A percentile compares a stretch with the other conserved stretches of the same genome.
These are phyloP conservation scores for Trichophaea hybrida DNA, from an alignment of 2,329 filamentous ascomycete genomes.

Conservation along the genomic window DNA sequence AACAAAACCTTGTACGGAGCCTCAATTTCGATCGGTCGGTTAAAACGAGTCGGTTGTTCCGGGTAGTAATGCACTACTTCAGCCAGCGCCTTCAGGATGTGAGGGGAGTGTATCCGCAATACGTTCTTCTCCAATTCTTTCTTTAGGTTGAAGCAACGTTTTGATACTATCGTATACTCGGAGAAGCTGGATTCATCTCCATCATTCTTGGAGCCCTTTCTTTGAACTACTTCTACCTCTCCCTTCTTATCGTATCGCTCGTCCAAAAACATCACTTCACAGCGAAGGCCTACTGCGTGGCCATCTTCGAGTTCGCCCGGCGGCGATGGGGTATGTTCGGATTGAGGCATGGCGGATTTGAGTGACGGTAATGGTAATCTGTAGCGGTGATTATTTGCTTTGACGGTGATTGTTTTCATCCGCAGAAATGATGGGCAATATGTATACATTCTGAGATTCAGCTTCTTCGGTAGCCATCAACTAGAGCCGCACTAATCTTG, in stretches of 20 bases:
- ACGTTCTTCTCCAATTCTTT: not conserved
- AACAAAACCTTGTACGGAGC: constrained; percentile 39
- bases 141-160: not conserved
- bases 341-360: too few species aligned
- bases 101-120: constrained; percentile 7
- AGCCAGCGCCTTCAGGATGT: constrained; percentile 37
- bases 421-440: not conserved
- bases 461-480: too few species aligned
- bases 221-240: not conserved
- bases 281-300: not conserved
- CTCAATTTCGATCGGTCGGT: constrained; percentile 30
- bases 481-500: too few species aligned
- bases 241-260: not conserved
- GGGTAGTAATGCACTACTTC: constrained; percentile 40
- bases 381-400: not conserved
- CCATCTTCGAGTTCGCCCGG: too few species aligned
- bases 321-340: too few species aligned
- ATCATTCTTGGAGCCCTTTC: not conserved
- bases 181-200: not conserved
- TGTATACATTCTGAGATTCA: not conserved
- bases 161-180: not conserved
- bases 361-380: too few species aligned
- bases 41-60: not conserved
- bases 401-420: not conserved
- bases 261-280: not conserved